Evolutionary conservation across 768 basidiomycete genomes (phyloP), one percentile per base, ranked within the genome.

Genomic region (Russula compacta): DNA sequence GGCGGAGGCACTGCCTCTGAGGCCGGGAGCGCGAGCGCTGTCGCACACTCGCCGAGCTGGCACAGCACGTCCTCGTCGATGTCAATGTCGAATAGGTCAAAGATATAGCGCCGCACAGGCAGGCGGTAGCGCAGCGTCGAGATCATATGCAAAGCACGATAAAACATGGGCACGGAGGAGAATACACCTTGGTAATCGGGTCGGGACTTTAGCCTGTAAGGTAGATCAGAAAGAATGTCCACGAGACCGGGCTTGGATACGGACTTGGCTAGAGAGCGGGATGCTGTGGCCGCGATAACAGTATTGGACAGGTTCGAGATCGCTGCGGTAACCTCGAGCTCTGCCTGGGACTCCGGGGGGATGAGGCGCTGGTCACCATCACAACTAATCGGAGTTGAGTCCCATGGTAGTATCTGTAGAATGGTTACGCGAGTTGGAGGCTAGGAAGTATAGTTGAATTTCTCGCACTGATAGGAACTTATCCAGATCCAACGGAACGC

Each of bases 221-320:
- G n/a, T 40, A 15, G 44, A 38, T 53, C 19, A 43, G 66, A 67
- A 56, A 35, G 44, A 40, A 11, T 19, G 21, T 46, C 33, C 12
- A 36, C 60, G 35, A 11, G 32, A 49, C 63, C 61, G 42, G 42
- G 59, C 43, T 40, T 7, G 33, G 54, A 3, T 53, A 58, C 80
- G 64, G 69, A 94, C 93, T 83, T 83, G 33, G 92, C 86, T 42
- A 99, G 77, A 17, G 92, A 87, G 49, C 92, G 83, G 24, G 97
- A 98, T 1, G 97, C 94, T 24, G 91, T 84, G 68, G 95, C 95
- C 0, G 95, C 94, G 60, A 98, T 89, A 53, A 98, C 94, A 19
- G 94, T 92, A 70, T 99, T 99, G 33, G 89, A 86, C 44, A 99
- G 78, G 70, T 98, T 98, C 67, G 93, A 88, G 53, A 99, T 90